Percentiles rank a stretch among this genome's conserved stretches.
phyloP scores from a whole-genome alignment of 2,329 filamentous ascomycete genomes.

The Cyphellophora attinorum region DNA sequence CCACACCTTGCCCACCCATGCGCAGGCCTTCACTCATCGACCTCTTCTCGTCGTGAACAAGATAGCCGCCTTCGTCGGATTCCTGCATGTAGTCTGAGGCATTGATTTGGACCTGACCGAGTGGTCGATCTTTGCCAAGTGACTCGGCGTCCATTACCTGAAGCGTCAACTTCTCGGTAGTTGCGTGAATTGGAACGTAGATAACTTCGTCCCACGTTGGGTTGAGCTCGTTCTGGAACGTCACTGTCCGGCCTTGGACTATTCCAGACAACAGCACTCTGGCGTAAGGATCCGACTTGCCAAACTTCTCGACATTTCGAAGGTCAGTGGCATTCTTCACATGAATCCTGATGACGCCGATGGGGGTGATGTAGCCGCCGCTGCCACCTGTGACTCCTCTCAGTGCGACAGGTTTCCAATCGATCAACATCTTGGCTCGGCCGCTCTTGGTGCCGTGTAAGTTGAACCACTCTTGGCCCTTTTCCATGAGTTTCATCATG shows the following conservation, averaged over 20 bases:
- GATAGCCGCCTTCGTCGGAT: slow-evolving; percentile 66
- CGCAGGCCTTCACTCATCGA: slow-evolving; percentile 58
- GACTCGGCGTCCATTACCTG: slow-evolving; percentile 97
- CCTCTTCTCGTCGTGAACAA: slow-evolving; percentile 67
- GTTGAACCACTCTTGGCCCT: slow-evolving; percentile 95
- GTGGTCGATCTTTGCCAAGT: slow-evolving; percentile 77
- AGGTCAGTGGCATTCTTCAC: slow-evolving; percentile 75
- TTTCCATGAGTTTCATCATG: slow-evolving; percentile 79
- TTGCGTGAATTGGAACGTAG: slow-evolving; percentile 81
- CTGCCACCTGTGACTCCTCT: slow-evolving; percentile 67
- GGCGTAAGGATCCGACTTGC: slow-evolving; percentile 93
- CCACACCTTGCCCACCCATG: slow-evolving; percentile 60
- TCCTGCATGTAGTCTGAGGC: slow-evolving; percentile 71
- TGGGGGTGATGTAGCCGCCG: slow-evolving; percentile 83
- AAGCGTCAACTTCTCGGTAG: slow-evolving; percentile 71
- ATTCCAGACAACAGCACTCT: slow-evolving; percentile 83
- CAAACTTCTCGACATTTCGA: slow-evolving; percentile 86
- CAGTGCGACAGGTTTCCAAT: slow-evolving; percentile 92
- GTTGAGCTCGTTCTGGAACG: slow-evolving; percentile 89
- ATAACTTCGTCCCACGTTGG: slow-evolving; percentile 94
- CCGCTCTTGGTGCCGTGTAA: slow-evolving; percentile 71
- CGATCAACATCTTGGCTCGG: slow-evolving; percentile 77
- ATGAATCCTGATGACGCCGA: slow-evolving; percentile 91
- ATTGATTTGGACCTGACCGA: slow-evolving; percentile 70
- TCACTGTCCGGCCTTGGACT: slow-evolving; percentile 85